Conservation (phyloP, 768 basidiomycete genomes). For the Sistotremastrum suecicum region DNA sequence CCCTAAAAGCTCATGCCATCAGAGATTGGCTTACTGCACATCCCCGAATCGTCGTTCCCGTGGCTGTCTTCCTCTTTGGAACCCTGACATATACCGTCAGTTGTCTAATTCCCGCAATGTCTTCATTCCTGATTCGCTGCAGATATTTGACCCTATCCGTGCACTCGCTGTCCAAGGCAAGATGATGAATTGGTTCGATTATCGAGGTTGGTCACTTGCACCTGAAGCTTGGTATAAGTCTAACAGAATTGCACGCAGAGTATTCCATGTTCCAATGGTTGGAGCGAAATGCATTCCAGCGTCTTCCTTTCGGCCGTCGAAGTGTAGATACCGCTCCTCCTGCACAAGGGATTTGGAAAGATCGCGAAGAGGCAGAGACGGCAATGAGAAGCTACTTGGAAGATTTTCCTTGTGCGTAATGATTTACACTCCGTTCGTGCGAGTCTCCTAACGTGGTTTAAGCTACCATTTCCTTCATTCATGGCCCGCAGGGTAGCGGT, state of each 20-base stretch:
- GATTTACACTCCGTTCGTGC: not conserved
- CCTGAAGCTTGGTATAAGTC: not conserved
- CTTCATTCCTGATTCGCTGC: not conserved
- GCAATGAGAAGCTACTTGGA: slow-evolving; percentile 56
- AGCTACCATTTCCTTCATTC: slow-evolving; percentile 68
- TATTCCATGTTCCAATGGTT: slow-evolving; percentile 70
- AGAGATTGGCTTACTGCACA: slow-evolving; percentile 78
- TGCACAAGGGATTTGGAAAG: slow-evolving; percentile 58
- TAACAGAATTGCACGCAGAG: slow-evolving; percentile 26
- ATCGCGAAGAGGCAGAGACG: slow-evolving; percentile 64
- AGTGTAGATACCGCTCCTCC: slow-evolving; percentile 6
- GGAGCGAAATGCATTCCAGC: slow-evolving; percentile 42
- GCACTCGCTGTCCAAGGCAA: slow-evolving; percentile 72
- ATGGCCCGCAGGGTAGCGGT: slow-evolving; percentile 77
- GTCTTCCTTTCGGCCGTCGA: slow-evolving; percentile 19
- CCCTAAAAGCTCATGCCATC: slow-evolving; percentile 49
- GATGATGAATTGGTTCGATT: slow-evolving; percentile 74
- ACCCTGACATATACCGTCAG: slow-evolving; percentile 77
- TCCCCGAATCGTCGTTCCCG: slow-evolving; percentile 69
- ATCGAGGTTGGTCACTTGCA: slow-evolving; percentile 34
- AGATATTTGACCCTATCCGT: slow-evolving; percentile 91
- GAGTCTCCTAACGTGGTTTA: slow-evolving; percentile 6
- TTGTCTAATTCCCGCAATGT: slow-evolving; percentile 5
- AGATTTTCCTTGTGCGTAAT: slow-evolving; percentile 55
- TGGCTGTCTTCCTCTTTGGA: slow-evolving; percentile 79